A percentile compares a stretch with the other conserved stretches of the same genome.
Evolutionary conservation across 139 green algal species (phyloP).

Genomic region (Chlorella sp.): DNA sequence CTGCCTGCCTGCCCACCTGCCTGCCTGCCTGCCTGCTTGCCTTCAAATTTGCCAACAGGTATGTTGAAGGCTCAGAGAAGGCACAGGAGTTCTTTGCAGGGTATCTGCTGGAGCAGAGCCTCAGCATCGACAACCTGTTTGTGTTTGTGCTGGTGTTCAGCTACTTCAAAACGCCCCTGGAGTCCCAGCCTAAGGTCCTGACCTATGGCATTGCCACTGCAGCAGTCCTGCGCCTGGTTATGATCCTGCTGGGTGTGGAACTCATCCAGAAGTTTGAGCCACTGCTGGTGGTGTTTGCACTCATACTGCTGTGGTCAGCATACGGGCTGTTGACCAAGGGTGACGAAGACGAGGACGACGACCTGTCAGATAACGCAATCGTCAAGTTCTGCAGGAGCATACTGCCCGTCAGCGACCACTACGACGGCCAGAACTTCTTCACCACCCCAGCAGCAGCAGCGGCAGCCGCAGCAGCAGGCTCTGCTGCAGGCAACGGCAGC

Average conservation of each 20-base stretch:
- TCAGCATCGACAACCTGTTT: slow-evolving; percentile 97
- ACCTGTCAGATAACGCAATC: slow-evolving; percentile 65
- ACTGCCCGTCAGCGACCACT: slow-evolving; percentile 65
- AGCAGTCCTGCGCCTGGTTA: slow-evolving; percentile 75
- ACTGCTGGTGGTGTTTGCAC: slow-evolving; percentile 88
- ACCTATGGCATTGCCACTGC: slow-evolving; percentile 85
- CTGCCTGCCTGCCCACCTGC: no score
- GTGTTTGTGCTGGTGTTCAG: slow-evolving; percentile 97
- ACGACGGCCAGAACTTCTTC: slow-evolving; percentile 88
- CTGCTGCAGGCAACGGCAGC: neutral
- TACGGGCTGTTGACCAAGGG: slow-evolving; percentile 56
- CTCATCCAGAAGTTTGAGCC: slow-evolving; percentile 81
- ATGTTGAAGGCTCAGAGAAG: slow-evolving; percentile 31
- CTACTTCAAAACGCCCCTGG: slow-evolving; percentile 74
- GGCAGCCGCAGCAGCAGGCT: no score
- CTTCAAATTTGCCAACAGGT: no score
- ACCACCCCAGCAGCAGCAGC: neutral
- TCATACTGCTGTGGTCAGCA: slow-evolving; percentile 78
- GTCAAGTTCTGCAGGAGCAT: slow-evolving; percentile 54
- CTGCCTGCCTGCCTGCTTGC: no score
- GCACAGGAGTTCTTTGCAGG: slow-evolving; percentile 72
- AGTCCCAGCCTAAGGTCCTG: slow-evolving; percentile 80
- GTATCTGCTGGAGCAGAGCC: slow-evolving; percentile 94
- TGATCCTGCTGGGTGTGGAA: slow-evolving; percentile 77
- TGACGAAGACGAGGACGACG: slow-evolving; percentile 51